Evolutionary conservation across 2,329 filamentous ascomycete genomes (phyloP).

Genomic region (Cladorrhinum sp.): DNA sequence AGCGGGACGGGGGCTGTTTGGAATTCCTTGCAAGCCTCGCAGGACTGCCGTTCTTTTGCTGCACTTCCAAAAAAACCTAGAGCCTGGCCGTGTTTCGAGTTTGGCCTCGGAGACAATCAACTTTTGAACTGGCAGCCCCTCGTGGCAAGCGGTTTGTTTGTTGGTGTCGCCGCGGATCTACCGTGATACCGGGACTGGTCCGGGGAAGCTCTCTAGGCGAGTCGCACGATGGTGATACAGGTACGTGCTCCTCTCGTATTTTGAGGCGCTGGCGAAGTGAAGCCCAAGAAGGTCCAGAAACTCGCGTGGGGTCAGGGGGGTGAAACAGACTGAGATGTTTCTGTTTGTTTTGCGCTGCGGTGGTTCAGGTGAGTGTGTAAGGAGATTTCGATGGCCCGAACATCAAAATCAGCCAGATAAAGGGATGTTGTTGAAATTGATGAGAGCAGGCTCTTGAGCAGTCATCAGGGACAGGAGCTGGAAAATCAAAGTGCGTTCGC

Average conservation of each 20-base stretch:
- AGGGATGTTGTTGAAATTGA: neutral
- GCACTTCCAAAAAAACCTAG: neutral
- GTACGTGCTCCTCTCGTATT: neutral
- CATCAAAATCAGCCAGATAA: neutral
- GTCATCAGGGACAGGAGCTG: constrained; percentile 7
- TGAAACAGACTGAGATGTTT: constrained; percentile 10
- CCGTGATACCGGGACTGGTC: constrained; percentile 4
- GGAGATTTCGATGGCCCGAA: neutral
- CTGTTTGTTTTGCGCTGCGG: neutral
- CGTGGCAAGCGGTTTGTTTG: constrained; percentile 4
- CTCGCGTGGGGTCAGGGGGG: constrained; percentile 3
- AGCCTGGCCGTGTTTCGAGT: neutral
- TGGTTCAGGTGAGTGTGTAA: neutral
- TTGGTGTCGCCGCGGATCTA: neutral
- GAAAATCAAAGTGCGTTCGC: constrained; percentile 18
- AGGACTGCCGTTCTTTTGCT: neutral
- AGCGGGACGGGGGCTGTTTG: neutral
- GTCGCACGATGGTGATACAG: constrained; percentile 8
- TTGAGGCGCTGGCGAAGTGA: constrained; percentile 4
- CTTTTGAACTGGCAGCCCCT: neutral
- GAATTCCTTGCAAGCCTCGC: neutral
- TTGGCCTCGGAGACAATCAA: neutral
- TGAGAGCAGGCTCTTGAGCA: neutral
- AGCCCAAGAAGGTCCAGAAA: neutral
- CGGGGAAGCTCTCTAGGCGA: neutral